These are phyloP conservation scores for Phytophthora quininea DNA, from an alignment of 352 stramenopile genomes.

Conservation along the genomic window DNA sequence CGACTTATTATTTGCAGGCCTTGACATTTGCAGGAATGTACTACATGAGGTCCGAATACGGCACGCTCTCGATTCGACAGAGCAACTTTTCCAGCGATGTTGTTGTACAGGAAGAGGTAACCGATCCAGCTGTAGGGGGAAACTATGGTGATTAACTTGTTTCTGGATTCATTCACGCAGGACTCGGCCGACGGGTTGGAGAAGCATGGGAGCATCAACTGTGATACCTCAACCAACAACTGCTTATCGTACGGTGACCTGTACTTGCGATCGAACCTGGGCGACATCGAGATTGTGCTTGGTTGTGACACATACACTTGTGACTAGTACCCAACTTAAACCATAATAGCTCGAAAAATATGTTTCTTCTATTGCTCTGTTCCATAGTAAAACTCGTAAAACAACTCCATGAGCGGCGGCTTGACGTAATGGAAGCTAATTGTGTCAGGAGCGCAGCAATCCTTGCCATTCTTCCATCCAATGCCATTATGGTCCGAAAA, in stretches of 20 bases:
- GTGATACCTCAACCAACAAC: slow-evolving; percentile 45
- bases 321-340: slow-evolving; percentile 20
- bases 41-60: slow-evolving; percentile 68
- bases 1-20: slow-evolving; percentile 18
- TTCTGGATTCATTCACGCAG: background rate
- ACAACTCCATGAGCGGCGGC: slow-evolving; percentile 82
- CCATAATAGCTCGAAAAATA: background rate
- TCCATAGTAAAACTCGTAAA: slow-evolving; percentile 86
- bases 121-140: background rate
- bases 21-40: slow-evolving; percentile 69
- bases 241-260: slow-evolving; percentile 73
- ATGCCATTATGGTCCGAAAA: slow-evolving; percentile 86
- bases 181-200: slow-evolving; percentile 35
- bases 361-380: background rate
- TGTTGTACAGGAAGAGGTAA: slow-evolving; percentile 46
- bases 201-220: slow-evolving; percentile 74
- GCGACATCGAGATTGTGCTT: slow-evolving; percentile 71
- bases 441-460: slow-evolving; percentile 77
- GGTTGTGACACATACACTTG: slow-evolving; percentile 75
- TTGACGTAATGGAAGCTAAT: slow-evolving; percentile 86
- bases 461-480: slow-evolving; percentile 78
- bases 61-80: slow-evolving; percentile 60
- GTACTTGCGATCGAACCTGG: slow-evolving; percentile 63
- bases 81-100: slow-evolving; percentile 62
- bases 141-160: background rate